Evolutionary conservation across 2,329 filamentous ascomycete species (phyloP), one percentile per base, ranked within the genome.

Genomic region (Stemphylium beticola): DNA sequence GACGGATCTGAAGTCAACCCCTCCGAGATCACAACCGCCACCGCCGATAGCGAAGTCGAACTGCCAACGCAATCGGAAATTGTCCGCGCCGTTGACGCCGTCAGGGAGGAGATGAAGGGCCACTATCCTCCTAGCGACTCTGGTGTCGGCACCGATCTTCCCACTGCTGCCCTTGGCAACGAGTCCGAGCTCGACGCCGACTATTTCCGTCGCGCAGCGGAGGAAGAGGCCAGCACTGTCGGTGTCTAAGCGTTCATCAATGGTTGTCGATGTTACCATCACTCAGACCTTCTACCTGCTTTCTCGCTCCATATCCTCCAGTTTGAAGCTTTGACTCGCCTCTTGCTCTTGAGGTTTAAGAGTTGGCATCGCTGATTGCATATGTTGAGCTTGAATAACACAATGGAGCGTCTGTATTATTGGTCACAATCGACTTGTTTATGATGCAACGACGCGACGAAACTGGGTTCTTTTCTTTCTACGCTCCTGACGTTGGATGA

Each of bases 171-270:
- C 1, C 48, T 72, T 22, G 63, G 55, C 1, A 55, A 60, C 8
- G 56, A 62, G 17, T 60, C 65, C 20, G 60, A 66, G 20, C 61
- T 55, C 0, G 67, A 72, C 46, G 71, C 70, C 17, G 74, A 76
- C 51, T 75, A 74, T 52, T 76, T 75, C 61, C 61, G 74, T 9
- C 57, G 73, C 2, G 66, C 64, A 2, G 73, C 71, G 6, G 74
- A 75, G 54, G 74, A 75, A 51, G 74, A 74, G 60, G 71, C 75
- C 40, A 74, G 71, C 34, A 69, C 62, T n/a, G 68, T 75, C 53
- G 72, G 66, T 29, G 26, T 11, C 20, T 75, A 47, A 9, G 17
- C 9, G 3, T 11, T 5, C 17, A 29, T 36, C 20, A 11, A 33
- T 15, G 15, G 11, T 17, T 34, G 33, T 22, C 17, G 15, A 38